Evolutionary conservation across 441 rosid species (phyloP).

Genomic region (Populus hybrid): DNA sequence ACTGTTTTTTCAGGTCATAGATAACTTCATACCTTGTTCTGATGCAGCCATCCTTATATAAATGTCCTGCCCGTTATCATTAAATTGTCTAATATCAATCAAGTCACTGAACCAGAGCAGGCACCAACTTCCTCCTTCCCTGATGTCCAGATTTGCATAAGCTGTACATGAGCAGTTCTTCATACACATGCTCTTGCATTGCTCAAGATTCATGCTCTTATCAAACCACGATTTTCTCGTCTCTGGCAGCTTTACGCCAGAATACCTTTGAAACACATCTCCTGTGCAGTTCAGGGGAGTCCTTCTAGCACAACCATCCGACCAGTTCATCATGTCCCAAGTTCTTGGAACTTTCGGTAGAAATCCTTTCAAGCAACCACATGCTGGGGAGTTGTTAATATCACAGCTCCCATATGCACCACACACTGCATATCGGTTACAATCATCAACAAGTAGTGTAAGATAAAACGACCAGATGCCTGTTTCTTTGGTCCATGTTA

Average conservation of each 20-base stretch:
- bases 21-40: not conserved
- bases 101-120: too few relatives aligned
- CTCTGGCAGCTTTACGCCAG: not conserved
- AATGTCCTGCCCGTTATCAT: too few relatives aligned
- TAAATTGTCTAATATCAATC: too few relatives aligned
- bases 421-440: slow-evolving; percentile 10
- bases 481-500: not conserved
- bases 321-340: not conserved
- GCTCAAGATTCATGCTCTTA: slow-evolving; percentile 36
- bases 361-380: not conserved
- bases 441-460: not conserved
- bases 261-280: slow-evolving; percentile 23
- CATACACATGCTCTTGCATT: slow-evolving; percentile 44
- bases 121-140: not conserved
- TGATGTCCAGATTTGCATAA: not conserved
- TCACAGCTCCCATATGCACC: not conserved
- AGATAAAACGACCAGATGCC: not conserved
- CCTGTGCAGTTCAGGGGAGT: slow-evolving; percentile 29
- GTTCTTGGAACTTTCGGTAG: not conserved
- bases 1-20: too few relatives aligned
- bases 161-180: slow-evolving; percentile 36
- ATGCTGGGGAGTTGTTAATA: not conserved
- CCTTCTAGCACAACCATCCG: not conserved
- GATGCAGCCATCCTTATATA: too few relatives aligned
- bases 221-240: slow-evolving; percentile 15